Base-by-base conservation (phyloP, 345 rosid genomes). In the Cardamine chenopodiifolia region DNA sequence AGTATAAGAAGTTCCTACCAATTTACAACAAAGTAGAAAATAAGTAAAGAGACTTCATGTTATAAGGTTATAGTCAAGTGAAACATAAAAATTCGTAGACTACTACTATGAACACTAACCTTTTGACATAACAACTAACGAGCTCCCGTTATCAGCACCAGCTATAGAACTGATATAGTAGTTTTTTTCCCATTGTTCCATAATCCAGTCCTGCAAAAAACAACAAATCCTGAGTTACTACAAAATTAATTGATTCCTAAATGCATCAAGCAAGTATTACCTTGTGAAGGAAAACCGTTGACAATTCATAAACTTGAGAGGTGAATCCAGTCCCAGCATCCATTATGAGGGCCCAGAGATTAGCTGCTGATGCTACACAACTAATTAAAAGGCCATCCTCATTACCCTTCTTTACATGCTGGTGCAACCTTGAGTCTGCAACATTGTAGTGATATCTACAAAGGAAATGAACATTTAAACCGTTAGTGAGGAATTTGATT, bases 121-220 rank as follows among this genome's bases (percentile, higher is more conserved):
- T 80, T 92, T 95, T 2, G 99, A 95, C 99, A 95, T 92, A 25
- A 95, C 91, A n/a, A 92, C 96, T 56, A 95, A 80, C 2, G 99
- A 88, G 85, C 89, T 85, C 66, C 99, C 99, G 31, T 92, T 90
- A 65, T 82, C 75, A 35, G 91, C 79, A 49, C 99, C 98, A 18
- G 97, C 96, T 67, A 95, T 68, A 5, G 97, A 85, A 68, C 84
- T 95, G 79, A 95, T 95, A 82, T 95, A 95, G 75, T 85, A 95
- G 82, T 86, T 89, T 81, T 90, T 92, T 71, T 92, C 99, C 99
- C 99, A 95, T 55, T 95, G 93, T 55, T 88, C 98, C 99, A 95
- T 92, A 79, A 95, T 95, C 99, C 99, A 95, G 66, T 95, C 99
- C 99, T 95, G 69, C 22, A 72, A 55, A 9, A 4, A 3, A 28